Base-by-base conservation (phyloP, 208 protist species). In the Acanthamoeba pearcei region DNA sequence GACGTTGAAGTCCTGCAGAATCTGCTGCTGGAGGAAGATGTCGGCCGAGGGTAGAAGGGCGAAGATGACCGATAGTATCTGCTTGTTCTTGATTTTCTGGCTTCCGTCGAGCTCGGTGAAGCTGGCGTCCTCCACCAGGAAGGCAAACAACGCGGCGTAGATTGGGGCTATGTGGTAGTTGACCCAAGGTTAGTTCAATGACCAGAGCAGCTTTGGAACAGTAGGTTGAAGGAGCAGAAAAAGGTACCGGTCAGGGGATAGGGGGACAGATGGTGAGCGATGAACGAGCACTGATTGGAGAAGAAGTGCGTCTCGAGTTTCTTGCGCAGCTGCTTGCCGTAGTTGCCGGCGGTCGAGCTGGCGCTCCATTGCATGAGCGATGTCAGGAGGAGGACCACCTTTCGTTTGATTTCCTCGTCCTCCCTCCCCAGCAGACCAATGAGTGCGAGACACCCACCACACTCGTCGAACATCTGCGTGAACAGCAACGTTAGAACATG, bases 61-160 rank as follows among this genome's bases (percentile, higher is more conserved):
- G 49, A 91, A 91, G 83, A 91, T 91, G 55, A 91, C 83, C 29
- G 83, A 46, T 1, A 91, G 53, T 3, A 91, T 91, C 42, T 91
- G 83, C 53, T 91, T 91, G 83, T 91, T 91, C 55, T 91, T 91
- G 51, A 91, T 91, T n/a, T 91, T 91, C 24, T 91, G 83, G 22
- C 29, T 91, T 17, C 83, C 83, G 83, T 91, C 83, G 24, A 91
- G 83, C 35, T 91, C 83, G 60, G 83, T 91, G 60, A 91, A 91
- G 29, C 35, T 62, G 53, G 60, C 55, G 35, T 91, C 83, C 60
- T 91, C 83, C 60, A 91, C 83, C 4, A 91, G 83, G 55, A 91
- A 91, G n/a, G 83, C 83, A 24, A 91, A 91, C 83, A 91, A 27
- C 5, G 83, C 83, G 6, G 32, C 32, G 42, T 91, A 91, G 53